Evolutionary conservation across 495 filamentous ascomycete species (phyloP).

Genomic region (Neurospora tetrasperma): DNA sequence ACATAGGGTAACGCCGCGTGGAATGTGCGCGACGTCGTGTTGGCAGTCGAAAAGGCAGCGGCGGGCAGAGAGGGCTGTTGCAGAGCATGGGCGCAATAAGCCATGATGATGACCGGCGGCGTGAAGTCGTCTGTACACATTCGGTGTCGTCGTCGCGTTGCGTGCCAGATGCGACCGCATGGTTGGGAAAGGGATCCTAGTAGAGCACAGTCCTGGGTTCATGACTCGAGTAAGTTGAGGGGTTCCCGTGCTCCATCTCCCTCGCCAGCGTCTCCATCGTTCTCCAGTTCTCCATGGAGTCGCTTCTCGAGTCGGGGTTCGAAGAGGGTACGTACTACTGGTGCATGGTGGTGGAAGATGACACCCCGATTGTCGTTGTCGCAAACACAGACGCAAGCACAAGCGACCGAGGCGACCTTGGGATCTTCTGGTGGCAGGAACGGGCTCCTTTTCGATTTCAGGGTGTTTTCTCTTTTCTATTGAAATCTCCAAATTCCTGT

Average conservation of each 20-base stretch:
- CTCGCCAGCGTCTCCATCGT: neutral
- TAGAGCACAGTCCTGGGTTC: conserved; percentile 10
- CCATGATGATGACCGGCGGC: conserved; percentile 42
- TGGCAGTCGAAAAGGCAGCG: conserved; percentile 11
- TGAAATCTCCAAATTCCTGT: neutral
- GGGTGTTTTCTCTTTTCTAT: neutral
- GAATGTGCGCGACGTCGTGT: conserved; percentile 3
- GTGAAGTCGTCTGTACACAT: conserved; percentile 61
- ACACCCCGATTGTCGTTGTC: neutral
- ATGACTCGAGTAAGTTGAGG: neutral
- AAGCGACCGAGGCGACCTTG: neutral
- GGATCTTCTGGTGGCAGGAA: neutral
- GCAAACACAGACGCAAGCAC: neutral
- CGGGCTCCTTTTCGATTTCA: too few species aligned
- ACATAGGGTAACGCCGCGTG: conserved; percentile 22
- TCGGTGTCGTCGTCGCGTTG: conserved; percentile 9
- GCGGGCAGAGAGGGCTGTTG: conserved; percentile 5
- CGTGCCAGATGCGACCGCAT: conserved; percentile 82
- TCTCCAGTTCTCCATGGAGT: neutral
- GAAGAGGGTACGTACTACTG: neutral
- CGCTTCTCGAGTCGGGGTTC: neutral
- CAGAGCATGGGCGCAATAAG: conserved; percentile 28
- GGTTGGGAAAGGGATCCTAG: conserved; percentile 22
- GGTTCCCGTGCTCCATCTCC: neutral
- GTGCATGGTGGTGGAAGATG: neutral